Evolutionary conservation across 441 rosid species (phyloP).

Genomic region (Pelargonium australe): DNA sequence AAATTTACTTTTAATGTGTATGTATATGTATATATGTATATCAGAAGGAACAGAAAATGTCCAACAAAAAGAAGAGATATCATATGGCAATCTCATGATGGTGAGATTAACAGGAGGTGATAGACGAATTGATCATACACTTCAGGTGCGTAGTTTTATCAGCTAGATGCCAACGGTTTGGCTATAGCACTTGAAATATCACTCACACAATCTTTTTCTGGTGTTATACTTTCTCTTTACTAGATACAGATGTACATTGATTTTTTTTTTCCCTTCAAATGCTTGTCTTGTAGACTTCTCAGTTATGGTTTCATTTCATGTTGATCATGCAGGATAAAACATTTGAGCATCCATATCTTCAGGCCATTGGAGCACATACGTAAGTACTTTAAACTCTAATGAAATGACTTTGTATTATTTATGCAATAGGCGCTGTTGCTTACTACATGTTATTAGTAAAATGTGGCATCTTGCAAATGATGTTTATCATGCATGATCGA

Average conservation of each 20-base stretch:
- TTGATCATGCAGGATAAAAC: conserved; percentile 71
- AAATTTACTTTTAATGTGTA: not conserved
- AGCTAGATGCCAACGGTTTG: not conserved
- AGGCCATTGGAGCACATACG: conserved; percentile 95
- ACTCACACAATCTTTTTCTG: not conserved
- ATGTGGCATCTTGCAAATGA: no score
- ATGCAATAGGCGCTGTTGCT: no score
- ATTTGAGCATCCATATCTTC: conserved; percentile 90
- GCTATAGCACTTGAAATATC: not conserved
- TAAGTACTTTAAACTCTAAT: conserved; percentile 31
- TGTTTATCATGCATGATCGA: no score
- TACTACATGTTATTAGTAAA: no score
- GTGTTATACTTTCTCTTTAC: not conserved
- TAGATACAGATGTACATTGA: not conserved
- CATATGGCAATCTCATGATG: conserved; percentile 79
- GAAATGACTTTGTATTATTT: not conserved
- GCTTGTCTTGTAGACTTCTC: conserved; percentile 11
- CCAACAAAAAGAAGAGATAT: conserved; percentile 46
- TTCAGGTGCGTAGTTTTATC: conserved; percentile 50
- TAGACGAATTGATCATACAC: conserved; percentile 85
- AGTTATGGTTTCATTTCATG: conserved; percentile 18
- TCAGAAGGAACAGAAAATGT: conserved; percentile 42
- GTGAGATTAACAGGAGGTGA: conserved; percentile 70
- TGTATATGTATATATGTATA: conserved; percentile 7
- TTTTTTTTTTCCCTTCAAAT: not conserved